Percentiles rank a stretch among this genome's conserved stretches.
Evolutionary conservation across 2,329 filamentous ascomycete species (phyloP).

Genomic region (Cephalotrichum gorgonifer): DNA sequence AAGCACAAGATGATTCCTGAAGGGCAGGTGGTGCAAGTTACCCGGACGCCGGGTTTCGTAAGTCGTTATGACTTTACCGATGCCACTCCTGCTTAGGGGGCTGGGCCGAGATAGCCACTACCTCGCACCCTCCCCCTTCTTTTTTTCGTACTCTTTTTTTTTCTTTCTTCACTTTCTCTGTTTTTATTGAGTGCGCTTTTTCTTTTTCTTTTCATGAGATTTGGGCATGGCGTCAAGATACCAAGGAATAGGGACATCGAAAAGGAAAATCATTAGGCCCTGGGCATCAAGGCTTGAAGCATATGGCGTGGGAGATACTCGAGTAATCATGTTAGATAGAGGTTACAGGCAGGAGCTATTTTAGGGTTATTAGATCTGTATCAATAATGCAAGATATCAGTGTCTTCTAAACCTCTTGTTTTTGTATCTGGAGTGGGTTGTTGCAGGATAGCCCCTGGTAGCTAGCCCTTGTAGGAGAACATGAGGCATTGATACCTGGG

Average conservation of each 20-base stretch:
- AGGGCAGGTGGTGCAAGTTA: constrained; percentile 50
- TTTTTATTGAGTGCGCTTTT: not conserved
- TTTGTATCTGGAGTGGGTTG: too few relatives aligned
- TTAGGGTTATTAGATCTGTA: too few relatives aligned
- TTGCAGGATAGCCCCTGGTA: too few relatives aligned
- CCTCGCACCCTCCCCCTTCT: not conserved
- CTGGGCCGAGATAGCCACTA: constrained; percentile 2
- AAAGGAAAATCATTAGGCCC: too few relatives aligned
- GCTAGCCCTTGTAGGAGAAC: too few relatives aligned
- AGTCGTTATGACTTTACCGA: constrained; percentile 3
- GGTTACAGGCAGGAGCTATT: too few relatives aligned
- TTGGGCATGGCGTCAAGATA: not conserved
- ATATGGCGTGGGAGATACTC: too few relatives aligned
- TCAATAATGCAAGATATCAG: too few relatives aligned
- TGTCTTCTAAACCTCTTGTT: too few relatives aligned
- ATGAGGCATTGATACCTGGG: too few relatives aligned
- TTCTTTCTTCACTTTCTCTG: not conserved
- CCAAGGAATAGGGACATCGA: not conserved
- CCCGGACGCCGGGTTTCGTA: constrained; percentile 17
- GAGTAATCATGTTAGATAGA: too few relatives aligned
- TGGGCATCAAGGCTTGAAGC: too few relatives aligned
- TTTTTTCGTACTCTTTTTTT: not conserved
- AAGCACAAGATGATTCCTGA: constrained; percentile 74
- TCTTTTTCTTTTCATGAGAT: not conserved
- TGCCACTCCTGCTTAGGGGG: constrained; percentile 1